Evolutionary conservation across 139 green algal genomes (phyloP).

Genomic region (Micractinium conductrix): DNA sequence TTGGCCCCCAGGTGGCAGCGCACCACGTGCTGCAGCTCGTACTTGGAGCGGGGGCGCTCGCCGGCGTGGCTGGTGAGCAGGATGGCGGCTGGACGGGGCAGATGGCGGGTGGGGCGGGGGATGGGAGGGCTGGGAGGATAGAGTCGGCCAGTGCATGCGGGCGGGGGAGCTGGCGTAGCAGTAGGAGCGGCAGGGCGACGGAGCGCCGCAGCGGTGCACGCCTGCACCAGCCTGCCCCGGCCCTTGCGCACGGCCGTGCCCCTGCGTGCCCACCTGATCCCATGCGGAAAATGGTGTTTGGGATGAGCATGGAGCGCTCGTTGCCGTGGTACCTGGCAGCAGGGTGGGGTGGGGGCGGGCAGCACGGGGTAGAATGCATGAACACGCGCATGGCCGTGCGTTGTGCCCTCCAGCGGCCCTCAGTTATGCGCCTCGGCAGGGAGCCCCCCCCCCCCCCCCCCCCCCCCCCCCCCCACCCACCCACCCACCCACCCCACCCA

Average conservation of each 20-base stretch:
- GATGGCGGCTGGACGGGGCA: conserved; percentile 48
- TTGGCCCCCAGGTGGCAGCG: conserved; percentile 76
- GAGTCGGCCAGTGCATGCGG: not conserved
- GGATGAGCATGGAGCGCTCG: conserved; percentile 78
- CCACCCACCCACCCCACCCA: too few relatives aligned
- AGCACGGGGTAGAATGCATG: not conserved
- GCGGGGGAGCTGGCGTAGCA: not conserved
- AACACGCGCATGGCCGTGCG: too few relatives aligned
- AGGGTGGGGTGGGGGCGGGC: too few relatives aligned
- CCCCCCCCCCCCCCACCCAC: too few relatives aligned
- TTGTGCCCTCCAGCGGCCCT: too few relatives aligned
- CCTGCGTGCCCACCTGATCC: not conserved
- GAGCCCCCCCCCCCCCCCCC: too few relatives aligned
- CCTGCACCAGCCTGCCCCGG: not conserved
- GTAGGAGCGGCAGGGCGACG: too few relatives aligned
- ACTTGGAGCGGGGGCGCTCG: conserved; percentile 66
- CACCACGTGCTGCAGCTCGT: conserved; percentile 72
- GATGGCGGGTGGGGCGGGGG: not conserved
- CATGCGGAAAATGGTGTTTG: conserved; percentile 71
- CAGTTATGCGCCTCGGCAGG: too few relatives aligned
- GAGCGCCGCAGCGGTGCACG: too few relatives aligned
- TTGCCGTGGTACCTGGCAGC: conserved; percentile 84
- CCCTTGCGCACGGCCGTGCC: not conserved
- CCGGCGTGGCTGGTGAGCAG: conserved; percentile 74
- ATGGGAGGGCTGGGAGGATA: not conserved